These are phyloP conservation scores for Ascochyta rabiei DNA, from an alignment of 2,329 filamentous ascomycete species.

Conservation along the genomic window DNA sequence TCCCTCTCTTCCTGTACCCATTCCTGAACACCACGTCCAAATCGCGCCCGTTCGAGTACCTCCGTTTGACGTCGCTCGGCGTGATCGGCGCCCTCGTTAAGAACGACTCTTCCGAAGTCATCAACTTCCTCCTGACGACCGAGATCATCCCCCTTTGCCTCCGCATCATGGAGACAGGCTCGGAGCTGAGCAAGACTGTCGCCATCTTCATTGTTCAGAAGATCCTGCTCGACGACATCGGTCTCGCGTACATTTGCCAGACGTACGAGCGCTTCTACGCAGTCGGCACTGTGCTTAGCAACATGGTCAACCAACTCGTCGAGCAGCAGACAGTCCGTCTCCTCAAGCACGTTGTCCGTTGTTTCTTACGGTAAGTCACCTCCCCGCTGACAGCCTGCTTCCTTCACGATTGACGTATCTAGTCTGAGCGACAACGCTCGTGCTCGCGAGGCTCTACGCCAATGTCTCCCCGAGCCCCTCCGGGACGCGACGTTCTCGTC, in stretches of 20 bases:
- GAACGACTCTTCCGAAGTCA: conserved; percentile 97
- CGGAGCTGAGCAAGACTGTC: conserved; percentile 97
- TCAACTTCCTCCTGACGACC: conserved; percentile 97
- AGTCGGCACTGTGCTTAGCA: conserved; percentile 94
- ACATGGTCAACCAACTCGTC: conserved; percentile 97
- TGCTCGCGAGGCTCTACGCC: conserved; percentile 89
- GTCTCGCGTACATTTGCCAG: conserved; percentile 96
- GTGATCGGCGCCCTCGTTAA: conserved; percentile 98
- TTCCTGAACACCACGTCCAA: conserved; percentile 99
- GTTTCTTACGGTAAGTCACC: conserved; percentile 81
- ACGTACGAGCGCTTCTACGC: conserved; percentile 99
- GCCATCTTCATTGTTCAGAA: conserved; percentile 99
- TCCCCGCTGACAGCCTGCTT: conserved; percentile 1
- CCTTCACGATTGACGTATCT: conserved; percentile 22
- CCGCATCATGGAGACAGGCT: conserved; percentile 98
- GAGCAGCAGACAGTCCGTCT: conserved; percentile 96
- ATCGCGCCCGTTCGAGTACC: conserved; percentile 94
- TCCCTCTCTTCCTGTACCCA: conserved; percentile 95
- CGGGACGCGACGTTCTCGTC: conserved; percentile 96
- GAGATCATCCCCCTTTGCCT: conserved; percentile 98
- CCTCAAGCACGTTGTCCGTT: conserved; percentile 96
- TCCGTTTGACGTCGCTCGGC: conserved; percentile 91
- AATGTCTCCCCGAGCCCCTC: conserved; percentile 98
- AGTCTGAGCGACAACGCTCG: conserved; percentile 96
- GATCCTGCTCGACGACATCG: conserved; percentile 95